phyloP scores from a whole-genome alignment of 129 eudicot genomes.

The Mikania micrantha region DNA sequence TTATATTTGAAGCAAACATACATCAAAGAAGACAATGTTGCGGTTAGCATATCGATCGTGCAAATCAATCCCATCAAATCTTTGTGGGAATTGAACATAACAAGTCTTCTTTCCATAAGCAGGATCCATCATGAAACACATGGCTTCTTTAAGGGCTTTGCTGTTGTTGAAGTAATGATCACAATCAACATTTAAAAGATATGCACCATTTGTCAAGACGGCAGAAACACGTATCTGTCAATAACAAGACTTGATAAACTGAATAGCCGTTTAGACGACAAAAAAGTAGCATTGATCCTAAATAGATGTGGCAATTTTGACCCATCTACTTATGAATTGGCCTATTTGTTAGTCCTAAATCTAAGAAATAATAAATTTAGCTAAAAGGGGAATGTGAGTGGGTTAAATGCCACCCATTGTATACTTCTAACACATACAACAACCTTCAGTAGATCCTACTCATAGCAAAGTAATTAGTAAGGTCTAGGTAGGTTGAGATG shows the following conservation, averaged over 20 bases:
- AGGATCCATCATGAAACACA: slow-evolving; percentile 97
- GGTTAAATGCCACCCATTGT: neutral
- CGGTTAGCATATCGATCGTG: slow-evolving; percentile 95
- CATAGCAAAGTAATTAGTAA: no score
- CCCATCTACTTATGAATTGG: neutral
- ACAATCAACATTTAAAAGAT: slow-evolving; percentile 78
- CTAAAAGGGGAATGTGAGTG: neutral
- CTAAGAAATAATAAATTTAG: neutral
- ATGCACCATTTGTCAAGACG: slow-evolving; percentile 81
- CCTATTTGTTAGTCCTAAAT: neutral
- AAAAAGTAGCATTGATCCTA: neutral
- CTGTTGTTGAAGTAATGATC: slow-evolving; percentile 94
- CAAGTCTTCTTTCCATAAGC: slow-evolving; percentile 71
- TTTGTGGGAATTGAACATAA: slow-evolving; percentile 86
- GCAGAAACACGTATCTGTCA: slow-evolving; percentile 87
- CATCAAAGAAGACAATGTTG: slow-evolving; percentile 86
- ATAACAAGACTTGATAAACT: neutral
- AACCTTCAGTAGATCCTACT: no score
- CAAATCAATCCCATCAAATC: slow-evolving; percentile 87
- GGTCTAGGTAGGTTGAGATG: no score
- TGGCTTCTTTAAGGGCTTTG: slow-evolving; percentile 90
- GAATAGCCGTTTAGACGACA: neutral
- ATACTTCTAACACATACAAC: no score
- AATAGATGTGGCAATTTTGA: neutral
- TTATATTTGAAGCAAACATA: slow-evolving; percentile 24